phyloP scores from a whole-genome alignment of 257 asterid genomes.

The Gardenia jasminoides region DNA sequence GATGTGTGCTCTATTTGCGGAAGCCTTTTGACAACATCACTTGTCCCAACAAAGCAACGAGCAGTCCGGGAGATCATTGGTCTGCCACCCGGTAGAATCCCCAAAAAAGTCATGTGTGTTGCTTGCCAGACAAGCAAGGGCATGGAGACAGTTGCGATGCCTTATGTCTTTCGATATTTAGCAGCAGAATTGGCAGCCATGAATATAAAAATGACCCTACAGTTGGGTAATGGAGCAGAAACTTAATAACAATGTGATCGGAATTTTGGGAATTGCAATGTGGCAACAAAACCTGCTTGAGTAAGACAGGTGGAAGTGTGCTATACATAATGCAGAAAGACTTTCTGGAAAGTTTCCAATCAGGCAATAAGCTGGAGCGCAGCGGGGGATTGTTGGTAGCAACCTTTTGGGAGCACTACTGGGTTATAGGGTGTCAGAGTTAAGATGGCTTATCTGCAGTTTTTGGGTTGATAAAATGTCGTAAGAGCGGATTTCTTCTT shows the following conservation, averaged over 20 bases:
- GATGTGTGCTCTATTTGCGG: slow-evolving; percentile 90
- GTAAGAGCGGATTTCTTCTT: neutral
- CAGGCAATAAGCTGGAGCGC: neutral
- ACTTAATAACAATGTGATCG: slow-evolving; percentile 24
- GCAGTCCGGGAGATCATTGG: slow-evolving; percentile 46
- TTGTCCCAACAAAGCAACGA: slow-evolving; percentile 46
- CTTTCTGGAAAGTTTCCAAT: too few relatives aligned
- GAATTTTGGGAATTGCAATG: neutral
- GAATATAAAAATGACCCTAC: slow-evolving; percentile 83
- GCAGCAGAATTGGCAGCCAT: slow-evolving; percentile 96
- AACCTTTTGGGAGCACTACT: neutral
- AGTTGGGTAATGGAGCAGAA: slow-evolving; percentile 54
- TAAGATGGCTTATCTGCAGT: too few relatives aligned
- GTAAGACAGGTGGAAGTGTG: neutral
- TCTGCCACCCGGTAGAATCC: slow-evolving; percentile 55
- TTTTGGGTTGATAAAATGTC: too few relatives aligned
- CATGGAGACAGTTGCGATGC: slow-evolving; percentile 98
- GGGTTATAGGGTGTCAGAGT: neutral
- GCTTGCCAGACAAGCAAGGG: slow-evolving; percentile 77
- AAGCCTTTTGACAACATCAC: slow-evolving; percentile 71
- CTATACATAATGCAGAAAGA: too few relatives aligned
- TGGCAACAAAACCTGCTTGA: neutral
- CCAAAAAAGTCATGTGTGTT: slow-evolving; percentile 64
- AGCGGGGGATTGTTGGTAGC: neutral
- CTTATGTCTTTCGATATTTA: slow-evolving; percentile 80